A percentile compares a stretch with the other conserved stretches of the same genome.
Conservation (phyloP, 129 eudicot species). For the Silybum marianum region DNA sequence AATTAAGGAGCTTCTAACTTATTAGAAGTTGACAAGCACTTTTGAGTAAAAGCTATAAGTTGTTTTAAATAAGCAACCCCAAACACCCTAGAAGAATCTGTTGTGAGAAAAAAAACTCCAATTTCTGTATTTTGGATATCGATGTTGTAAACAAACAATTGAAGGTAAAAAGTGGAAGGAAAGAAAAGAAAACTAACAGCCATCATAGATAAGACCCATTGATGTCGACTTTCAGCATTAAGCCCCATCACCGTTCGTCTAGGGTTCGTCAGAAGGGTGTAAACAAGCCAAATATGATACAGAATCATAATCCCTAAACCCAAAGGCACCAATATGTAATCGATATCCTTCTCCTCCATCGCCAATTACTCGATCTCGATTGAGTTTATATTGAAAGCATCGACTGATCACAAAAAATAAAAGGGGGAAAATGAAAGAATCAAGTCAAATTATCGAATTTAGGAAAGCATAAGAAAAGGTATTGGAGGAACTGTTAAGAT, state of each 20-base stretch:
- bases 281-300: constrained; percentile 79
- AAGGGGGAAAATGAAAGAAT: background rate
- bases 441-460: background rate
- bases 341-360: constrained; percentile 56
- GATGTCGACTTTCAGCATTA: constrained; percentile 68
- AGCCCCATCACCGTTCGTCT: constrained; percentile 75
- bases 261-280: constrained; percentile 44
- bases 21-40: too few relatives aligned
- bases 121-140: background rate
- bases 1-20: too few relatives aligned
- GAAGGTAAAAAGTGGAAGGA: background rate
- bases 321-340: constrained; percentile 53
- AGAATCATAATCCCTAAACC: constrained; percentile 52
- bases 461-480: background rate
- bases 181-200: constrained; percentile 42
- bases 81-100: too few relatives aligned
- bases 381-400: background rate
- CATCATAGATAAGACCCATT: constrained; percentile 78
- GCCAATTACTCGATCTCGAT: constrained; percentile 10
- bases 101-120: background rate
- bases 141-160: background rate
- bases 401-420: background rate
- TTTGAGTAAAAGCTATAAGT: too few relatives aligned
- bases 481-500: background rate
- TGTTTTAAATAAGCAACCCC: too few relatives aligned